These are phyloP conservation scores for Geopyxis carbonaria DNA, from an alignment of 495 filamentous ascomycete species.

Conservation along the genomic window DNA sequence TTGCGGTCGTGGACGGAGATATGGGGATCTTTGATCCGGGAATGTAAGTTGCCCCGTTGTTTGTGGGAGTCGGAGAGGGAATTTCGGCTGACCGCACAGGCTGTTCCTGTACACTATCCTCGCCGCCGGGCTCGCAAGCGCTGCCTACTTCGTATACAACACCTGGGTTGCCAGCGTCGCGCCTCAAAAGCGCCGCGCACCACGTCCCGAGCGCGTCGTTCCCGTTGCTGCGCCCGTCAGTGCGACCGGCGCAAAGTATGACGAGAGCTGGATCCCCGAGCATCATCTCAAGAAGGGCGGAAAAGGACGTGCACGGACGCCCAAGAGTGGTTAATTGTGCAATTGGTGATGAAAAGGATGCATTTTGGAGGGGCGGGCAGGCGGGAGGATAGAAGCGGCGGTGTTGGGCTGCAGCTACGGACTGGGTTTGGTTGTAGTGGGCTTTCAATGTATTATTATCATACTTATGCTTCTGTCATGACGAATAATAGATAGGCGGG, in stretches of 20 bases:
- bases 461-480: too few relatives aligned
- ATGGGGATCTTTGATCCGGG: constrained; percentile 90
- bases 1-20: constrained; percentile 80
- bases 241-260: constrained; percentile 34
- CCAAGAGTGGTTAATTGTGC: too few relatives aligned
- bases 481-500: too few relatives aligned
- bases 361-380: too few relatives aligned
- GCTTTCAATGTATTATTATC: too few relatives aligned
- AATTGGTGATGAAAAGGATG: too few relatives aligned
- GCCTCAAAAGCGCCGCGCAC: constrained; percentile 60
- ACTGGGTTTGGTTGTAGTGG: too few relatives aligned
- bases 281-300: constrained; percentile 79
- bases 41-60: constrained; percentile 44
- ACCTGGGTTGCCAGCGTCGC: constrained; percentile 95
- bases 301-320: too few relatives aligned
- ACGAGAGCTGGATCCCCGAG: constrained; percentile 90
- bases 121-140: constrained; percentile 53
- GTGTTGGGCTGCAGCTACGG: too few relatives aligned
- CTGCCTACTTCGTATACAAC: constrained; percentile 89
- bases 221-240: constrained; percentile 6
- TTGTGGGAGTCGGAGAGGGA: constrained; percentile 7
- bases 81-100: constrained; percentile 34
- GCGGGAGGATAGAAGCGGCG: too few relatives aligned
- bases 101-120: constrained; percentile 97
- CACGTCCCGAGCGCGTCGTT: constrained; percentile 24